Conservation (phyloP, 768 basidiomycete species). For the Lactarius hatsudake region DNA sequence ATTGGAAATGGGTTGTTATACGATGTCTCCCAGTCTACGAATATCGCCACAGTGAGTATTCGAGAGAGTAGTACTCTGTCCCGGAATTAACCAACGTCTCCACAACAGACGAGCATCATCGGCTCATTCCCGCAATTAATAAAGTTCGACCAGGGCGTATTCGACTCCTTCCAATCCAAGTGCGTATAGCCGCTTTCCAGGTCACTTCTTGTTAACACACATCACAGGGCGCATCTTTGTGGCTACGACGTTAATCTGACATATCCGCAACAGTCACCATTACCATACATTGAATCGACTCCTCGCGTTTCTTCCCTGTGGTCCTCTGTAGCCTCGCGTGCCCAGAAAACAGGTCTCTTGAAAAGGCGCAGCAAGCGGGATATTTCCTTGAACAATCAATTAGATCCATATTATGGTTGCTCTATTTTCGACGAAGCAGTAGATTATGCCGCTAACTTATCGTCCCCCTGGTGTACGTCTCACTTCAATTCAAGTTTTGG, state of each 20-base stretch:
- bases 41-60: constrained; percentile 46
- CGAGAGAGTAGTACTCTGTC: background rate
- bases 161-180: constrained; percentile 68
- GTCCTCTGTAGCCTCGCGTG: constrained; percentile 31
- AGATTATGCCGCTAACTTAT: constrained; percentile 72
- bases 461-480: constrained; percentile 53
- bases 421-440: constrained; percentile 60
- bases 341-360: constrained; percentile 32
- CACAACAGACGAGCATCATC: constrained; percentile 48
- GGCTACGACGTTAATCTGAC: constrained; percentile 64
- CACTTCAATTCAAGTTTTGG: background rate
- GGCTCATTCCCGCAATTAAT: constrained; percentile 78
- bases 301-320: constrained; percentile 18
- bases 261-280: constrained; percentile 58
- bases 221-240: constrained; percentile 53
- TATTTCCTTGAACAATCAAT: background rate
- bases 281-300: constrained; percentile 39
- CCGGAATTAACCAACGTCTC: background rate
- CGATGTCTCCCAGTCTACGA: constrained; percentile 47
- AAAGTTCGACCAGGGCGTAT: constrained; percentile 64
- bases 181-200: constrained; percentile 35
- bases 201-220: background rate
- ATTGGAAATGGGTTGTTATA: constrained; percentile 69
- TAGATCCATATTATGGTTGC: constrained; percentile 45
- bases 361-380: constrained; percentile 38